phyloP scores from a whole-genome alignment of 169 alveolate species.

The Eimeria necatrix region DNA sequence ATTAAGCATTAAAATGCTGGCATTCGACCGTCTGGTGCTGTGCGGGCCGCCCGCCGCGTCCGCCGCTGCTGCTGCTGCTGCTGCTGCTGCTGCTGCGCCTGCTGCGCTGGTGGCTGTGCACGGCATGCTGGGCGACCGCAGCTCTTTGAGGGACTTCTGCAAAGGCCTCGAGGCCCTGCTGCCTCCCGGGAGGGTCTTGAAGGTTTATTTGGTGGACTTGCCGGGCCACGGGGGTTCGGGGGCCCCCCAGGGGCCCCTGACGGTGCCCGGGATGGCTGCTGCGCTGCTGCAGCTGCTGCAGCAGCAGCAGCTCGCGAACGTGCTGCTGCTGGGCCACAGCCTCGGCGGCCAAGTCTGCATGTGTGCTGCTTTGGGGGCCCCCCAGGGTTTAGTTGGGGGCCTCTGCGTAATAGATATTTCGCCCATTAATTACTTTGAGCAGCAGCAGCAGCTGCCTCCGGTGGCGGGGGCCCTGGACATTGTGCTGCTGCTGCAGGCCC shows the following conservation, averaged over 20 bases:
- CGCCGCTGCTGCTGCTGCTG: neutral
- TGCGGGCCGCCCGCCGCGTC: neutral
- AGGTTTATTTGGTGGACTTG: neutral
- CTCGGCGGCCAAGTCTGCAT: conserved; percentile 53
- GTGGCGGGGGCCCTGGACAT: neutral
- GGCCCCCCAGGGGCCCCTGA: neutral
- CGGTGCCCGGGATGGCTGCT: neutral
- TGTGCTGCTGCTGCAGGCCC: neutral
- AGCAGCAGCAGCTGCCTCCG: neutral
- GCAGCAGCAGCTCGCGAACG: neutral
- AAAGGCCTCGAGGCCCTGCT: neutral
- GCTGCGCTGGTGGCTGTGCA: neutral
- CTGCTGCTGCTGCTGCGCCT: neutral
- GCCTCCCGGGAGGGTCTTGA: too few species aligned
- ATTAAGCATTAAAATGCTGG: too few species aligned
- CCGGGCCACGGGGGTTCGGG: conserved; percentile 18
- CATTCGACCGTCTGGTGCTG: too few species aligned
- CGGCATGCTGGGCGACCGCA: conserved; percentile 44
- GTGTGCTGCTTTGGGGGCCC: neutral
- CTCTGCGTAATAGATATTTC: neutral
- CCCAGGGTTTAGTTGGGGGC: neutral
- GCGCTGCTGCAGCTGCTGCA: neutral
- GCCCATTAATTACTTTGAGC: neutral
- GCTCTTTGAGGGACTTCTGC: neutral
- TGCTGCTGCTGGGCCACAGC: conserved; percentile 18